Evolutionary conservation across 176 grass and related monocot genomes (phyloP).

Genomic region (Hordeum vulgare): DNA sequence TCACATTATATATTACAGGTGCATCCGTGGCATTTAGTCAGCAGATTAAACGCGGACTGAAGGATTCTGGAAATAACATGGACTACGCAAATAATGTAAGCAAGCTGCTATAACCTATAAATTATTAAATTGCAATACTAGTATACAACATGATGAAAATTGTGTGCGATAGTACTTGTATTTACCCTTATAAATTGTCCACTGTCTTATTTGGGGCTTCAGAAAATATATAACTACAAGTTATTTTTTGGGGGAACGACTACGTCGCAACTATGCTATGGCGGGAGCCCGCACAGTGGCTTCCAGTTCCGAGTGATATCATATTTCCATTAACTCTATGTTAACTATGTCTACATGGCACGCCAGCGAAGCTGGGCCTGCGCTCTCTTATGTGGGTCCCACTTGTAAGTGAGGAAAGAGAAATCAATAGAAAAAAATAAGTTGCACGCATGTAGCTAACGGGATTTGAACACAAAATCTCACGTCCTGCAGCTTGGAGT

Average conservation of each 20-base stretch:
- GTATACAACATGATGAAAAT: neutral
- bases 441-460: too few relatives aligned
- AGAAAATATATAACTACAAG: neutral
- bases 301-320: neutral
- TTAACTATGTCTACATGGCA: too few relatives aligned
- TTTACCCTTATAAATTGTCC: neutral
- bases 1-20: conserved; percentile 44
- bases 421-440: too few relatives aligned
- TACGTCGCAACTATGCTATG: neutral
- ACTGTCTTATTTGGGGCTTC: neutral
- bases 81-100: conserved; percentile 41
- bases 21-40: conserved; percentile 25
- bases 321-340: too few relatives aligned
- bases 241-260: too few relatives aligned
- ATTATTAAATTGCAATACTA: conserved; percentile 19
- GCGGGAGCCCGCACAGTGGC: neutral
- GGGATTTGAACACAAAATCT: too few relatives aligned
- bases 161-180: neutral
- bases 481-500: too few relatives aligned
- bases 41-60: neutral
- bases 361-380: too few relatives aligned
- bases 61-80: conserved; percentile 35
- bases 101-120: neutral
- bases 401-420: too few relatives aligned
- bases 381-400: too few relatives aligned